Conservation (phyloP, 164 flowering plant genomes). For the Nymphaea colorata region DNA sequence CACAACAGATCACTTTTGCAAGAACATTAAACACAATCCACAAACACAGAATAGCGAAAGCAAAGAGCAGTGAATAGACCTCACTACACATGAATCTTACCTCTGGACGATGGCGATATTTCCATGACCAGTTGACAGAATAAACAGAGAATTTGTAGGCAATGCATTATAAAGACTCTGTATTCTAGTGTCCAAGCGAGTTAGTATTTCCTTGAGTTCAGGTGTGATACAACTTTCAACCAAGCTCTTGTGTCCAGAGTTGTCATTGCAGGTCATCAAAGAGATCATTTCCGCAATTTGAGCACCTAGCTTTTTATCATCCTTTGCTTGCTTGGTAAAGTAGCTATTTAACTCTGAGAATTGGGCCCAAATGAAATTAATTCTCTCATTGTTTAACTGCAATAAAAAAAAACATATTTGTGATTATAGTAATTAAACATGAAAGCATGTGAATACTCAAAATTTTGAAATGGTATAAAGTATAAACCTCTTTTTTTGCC, state of each 20-base stretch:
- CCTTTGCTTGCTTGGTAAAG: conserved; percentile 56
- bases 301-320: conserved; percentile 40
- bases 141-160: conserved; percentile 74
- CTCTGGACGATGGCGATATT: conserved; percentile 69
- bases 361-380: conserved; percentile 82
- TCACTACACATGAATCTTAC: conserved; percentile 19
- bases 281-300: conserved; percentile 80
- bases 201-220: conserved; percentile 55
- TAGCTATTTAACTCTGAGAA: conserved; percentile 79
- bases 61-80: background rate
- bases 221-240: conserved; percentile 20
- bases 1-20: background rate
- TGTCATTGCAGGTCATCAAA: conserved; percentile 61
- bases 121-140: conserved; percentile 94
- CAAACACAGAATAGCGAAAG: background rate
- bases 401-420: background rate
- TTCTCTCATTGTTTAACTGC: conserved; percentile 63
- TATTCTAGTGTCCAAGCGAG: conserved; percentile 45
- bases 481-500: conserved; percentile 71
- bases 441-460: background rate
- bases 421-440: background rate
- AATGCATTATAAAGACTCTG: conserved; percentile 35
- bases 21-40: background rate
- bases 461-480: background rate
- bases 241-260: conserved; percentile 20